Evolutionary conservation across 306 rosid species (phyloP).

Genomic region (Ziziphus jujuba): DNA sequence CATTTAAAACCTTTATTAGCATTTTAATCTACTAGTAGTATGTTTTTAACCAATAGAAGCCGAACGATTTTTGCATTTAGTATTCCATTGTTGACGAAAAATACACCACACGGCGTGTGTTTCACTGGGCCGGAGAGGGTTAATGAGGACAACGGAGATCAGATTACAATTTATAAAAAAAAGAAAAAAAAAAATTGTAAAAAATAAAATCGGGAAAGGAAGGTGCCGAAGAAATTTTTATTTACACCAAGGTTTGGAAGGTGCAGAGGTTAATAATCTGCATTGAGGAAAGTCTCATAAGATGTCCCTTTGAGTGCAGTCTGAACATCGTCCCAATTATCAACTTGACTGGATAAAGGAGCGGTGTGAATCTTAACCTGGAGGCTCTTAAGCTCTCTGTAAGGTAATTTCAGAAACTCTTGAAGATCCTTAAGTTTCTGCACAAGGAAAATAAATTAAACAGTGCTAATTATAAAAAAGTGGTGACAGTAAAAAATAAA

Average conservation of each 20-base stretch:
- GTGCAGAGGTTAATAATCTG: background rate
- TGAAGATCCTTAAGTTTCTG: constrained; percentile 65
- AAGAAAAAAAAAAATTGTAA: no score
- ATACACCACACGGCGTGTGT: no score
- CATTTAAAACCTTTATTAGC: no score
- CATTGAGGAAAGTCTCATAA: constrained; percentile 39
- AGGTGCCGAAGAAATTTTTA: background rate
- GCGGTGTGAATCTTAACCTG: constrained; percentile 62
- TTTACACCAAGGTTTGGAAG: background rate
- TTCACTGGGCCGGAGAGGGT: no score
- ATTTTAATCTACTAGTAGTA: no score
- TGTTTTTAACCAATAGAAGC: no score
- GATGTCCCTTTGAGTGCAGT: constrained; percentile 40
- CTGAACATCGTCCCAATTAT: constrained; percentile 62
- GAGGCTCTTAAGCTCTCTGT: constrained; percentile 48
- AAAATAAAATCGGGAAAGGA: background rate
- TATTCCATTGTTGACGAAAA: no score
- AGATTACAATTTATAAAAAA: no score
- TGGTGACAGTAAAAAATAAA: background rate
- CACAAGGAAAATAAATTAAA: background rate
- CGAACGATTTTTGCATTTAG: no score
- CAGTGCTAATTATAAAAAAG: background rate
- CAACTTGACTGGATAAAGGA: constrained; percentile 44
- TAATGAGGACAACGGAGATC: no score
- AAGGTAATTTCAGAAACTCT: constrained; percentile 56